Base-by-base conservation (phyloP, 768 basidiomycete species). In the Hortiboletus campestris region DNA sequence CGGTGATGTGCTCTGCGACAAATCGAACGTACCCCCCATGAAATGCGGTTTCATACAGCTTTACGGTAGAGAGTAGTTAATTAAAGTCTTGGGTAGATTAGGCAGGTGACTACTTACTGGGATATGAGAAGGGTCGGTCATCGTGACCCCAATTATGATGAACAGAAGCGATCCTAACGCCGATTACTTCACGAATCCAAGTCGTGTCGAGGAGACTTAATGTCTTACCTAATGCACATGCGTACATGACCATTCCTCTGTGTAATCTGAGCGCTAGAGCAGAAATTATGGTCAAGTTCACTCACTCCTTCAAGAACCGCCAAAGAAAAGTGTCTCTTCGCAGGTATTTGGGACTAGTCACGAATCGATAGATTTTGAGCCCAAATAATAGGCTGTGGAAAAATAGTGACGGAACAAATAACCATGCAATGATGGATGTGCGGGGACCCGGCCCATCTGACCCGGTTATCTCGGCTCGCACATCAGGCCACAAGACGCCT, bases 201-300 rank as follows among this genome's bases (percentile, higher is more conserved):
- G 14, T 35, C 14, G 1, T 29, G 12, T 17, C 10, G 2, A 13
- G 22, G 39, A 13, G 19, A 2, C n/a, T 39, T 4, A 14, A 19
- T 19, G 6, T 8, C 51, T 32, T 52, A 66, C 66, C 62, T 12
- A 57, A 42, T 3, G 57, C 60, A 28, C 56, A 64, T n/a, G 52
- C 59, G 31, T 63, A 68, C 54, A 66, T 63, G 11, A 55, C 13
- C 56, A 65, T 66, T 39, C 66, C 66, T 41, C 66, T 67, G 32
- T 5, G 39, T 44, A 12, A 28, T 52, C 14, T 56, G 19, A 58
- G 43, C 31, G 10, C 14, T 28, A 35, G 10, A 19, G 19, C 16
- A 44, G 6, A 32, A 14, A 40, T 31, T n/a, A 35, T 12, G 17
- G 6, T 19, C n/a, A 16, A 32, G 9, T 12, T n/a, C 8, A 36